These are phyloP conservation scores for Taphrina pruni DNA, from an alignment of 1,139 yeast species.

Conservation along the genomic window DNA sequence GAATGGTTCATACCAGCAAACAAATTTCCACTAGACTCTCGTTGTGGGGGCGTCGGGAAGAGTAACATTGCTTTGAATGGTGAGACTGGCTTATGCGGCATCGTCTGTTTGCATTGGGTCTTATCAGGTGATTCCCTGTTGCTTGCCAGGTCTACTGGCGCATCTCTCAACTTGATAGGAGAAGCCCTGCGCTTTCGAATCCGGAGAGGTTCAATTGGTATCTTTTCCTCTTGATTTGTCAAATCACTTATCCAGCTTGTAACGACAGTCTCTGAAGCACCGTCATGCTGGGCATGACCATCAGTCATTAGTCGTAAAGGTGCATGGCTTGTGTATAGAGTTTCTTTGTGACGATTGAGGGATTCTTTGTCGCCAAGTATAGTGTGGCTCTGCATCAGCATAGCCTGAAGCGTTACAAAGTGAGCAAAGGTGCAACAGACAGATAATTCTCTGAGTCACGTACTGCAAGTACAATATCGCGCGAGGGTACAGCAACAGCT, in stretches of 20 bases:
- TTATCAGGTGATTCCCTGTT: not conserved
- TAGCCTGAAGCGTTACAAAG: not conserved
- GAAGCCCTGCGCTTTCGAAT: conserved; percentile 5
- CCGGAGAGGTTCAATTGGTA: not conserved
- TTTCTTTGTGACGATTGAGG: not conserved
- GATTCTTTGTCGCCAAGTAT: not conserved
- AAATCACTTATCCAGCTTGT: no score
- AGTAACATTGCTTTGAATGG: conserved; percentile 1
- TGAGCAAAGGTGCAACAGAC: no score
- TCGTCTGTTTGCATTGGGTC: not conserved
- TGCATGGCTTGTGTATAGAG: no score
- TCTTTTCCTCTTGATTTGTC: not conserved
- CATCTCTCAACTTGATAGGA: not conserved
- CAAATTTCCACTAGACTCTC: not conserved
- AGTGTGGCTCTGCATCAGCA: not conserved
- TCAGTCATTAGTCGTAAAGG: no score
- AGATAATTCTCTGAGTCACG: no score
- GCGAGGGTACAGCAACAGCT: no score
- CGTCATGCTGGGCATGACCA: no score
- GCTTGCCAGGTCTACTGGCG: not conserved
- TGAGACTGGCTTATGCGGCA: not conserved
- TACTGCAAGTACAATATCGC: no score
- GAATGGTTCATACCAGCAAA: not conserved
- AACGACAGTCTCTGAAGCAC: no score
- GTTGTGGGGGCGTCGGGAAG: conserved; percentile 3